phyloP scores from a whole-genome alignment of 2,329 filamentous ascomycete genomes.

The Reticulascus tulasneorum region DNA sequence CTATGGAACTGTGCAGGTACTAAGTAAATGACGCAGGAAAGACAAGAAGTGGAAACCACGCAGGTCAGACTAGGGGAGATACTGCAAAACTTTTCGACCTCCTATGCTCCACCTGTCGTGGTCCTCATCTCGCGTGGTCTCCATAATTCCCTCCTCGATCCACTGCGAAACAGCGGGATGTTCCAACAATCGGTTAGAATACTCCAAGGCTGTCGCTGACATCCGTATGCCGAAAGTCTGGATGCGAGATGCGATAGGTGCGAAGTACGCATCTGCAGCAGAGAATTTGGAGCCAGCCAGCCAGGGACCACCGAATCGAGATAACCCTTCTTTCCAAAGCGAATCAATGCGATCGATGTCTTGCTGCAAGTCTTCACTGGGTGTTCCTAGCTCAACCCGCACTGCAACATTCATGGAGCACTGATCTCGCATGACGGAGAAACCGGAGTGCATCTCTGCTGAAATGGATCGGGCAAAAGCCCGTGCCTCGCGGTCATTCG shows the following conservation, averaged over 20 bases:
- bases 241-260: conserved; percentile 34
- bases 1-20: too few relatives aligned
- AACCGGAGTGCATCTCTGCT: conserved; percentile 44
- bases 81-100: too few relatives aligned
- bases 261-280: conserved; percentile 37
- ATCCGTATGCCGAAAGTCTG: conserved; percentile 33
- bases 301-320: conserved; percentile 36
- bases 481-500: conserved; percentile 30
- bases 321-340: conserved; percentile 34
- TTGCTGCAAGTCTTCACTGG: conserved; percentile 23
- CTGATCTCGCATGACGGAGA: conserved; percentile 34
- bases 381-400: conserved; percentile 26
- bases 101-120: too few relatives aligned
- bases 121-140: conserved; percentile 31
- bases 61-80: too few relatives aligned
- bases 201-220: conserved; percentile 24
- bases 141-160: conserved; percentile 31
- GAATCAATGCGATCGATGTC: conserved; percentile 31
- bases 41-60: too few relatives aligned
- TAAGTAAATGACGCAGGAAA: too few relatives aligned
- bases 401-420: conserved; percentile 39
- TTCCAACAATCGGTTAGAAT: conserved; percentile 27
- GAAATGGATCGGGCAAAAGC: conserved; percentile 39
- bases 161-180: conserved; percentile 32
- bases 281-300: conserved; percentile 33